These are phyloP conservation scores for Phyllostachys edulis DNA, from an alignment of 176 grass and related monocot species.

Conservation along the genomic window DNA sequence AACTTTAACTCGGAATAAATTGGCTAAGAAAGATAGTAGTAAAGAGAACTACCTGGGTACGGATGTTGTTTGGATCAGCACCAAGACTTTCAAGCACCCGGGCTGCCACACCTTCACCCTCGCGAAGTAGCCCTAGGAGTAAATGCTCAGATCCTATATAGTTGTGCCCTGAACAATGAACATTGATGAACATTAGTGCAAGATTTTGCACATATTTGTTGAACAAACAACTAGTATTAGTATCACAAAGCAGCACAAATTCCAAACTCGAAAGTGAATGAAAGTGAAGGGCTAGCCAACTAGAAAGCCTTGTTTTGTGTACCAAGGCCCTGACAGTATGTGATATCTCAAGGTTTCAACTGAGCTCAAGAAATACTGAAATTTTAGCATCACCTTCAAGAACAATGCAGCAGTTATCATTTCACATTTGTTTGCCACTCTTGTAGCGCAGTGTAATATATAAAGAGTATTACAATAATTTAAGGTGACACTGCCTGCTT, in stretches of 20 bases:
- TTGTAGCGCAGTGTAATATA: neutral
- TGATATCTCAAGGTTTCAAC: slow-evolving; percentile 12
- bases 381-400: neutral
- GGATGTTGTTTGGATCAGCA: slow-evolving; percentile 88
- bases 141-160: slow-evolving; percentile 96
- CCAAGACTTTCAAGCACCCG: slow-evolving; percentile 90
- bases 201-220: slow-evolving; percentile 10
- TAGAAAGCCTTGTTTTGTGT: neutral
- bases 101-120: slow-evolving; percentile 94
- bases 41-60: slow-evolving; percentile 67
- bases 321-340: neutral
- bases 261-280: neutral
- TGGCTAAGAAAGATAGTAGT: slow-evolving; percentile 1
- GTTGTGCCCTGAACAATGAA: slow-evolving; percentile 77
- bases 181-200: slow-evolving; percentile 17
- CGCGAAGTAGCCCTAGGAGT: slow-evolving; percentile 82
- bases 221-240: neutral
- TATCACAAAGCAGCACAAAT: neutral
- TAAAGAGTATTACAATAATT: neutral
- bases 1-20: neutral
- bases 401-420: neutral
- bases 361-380: slow-evolving; percentile 14
- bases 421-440: neutral
- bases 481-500: neutral
- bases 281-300: neutral